A percentile compares a stretch with the other conserved stretches of the same genome.
These are phyloP conservation scores for Fraxinus baroniana DNA, from an alignment of 305 asterid species.

Conservation along the genomic window DNA sequence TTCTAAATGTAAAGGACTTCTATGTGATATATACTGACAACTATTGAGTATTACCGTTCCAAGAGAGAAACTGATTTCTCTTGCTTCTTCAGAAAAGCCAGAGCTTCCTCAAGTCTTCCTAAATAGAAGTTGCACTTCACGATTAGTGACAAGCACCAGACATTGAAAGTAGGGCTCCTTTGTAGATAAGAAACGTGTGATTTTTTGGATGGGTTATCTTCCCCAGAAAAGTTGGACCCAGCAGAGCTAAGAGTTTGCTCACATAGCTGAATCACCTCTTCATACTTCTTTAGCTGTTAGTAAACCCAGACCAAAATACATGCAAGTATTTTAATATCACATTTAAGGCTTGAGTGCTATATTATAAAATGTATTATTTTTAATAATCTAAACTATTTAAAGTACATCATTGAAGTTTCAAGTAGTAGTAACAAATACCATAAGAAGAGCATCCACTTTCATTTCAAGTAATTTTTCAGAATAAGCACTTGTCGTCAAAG, in stretches of 20 bases:
- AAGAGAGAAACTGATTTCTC: slow-evolving; percentile 48
- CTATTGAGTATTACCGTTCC: slow-evolving; percentile 45
- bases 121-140: slow-evolving; percentile 69
- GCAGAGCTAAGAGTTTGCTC: slow-evolving; percentile 59
- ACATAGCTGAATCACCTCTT: slow-evolving; percentile 74
- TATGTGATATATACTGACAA: slow-evolving; percentile 14
- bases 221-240: slow-evolving; percentile 43
- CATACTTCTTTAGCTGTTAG: slow-evolving; percentile 74
- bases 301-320: slow-evolving; percentile 25
- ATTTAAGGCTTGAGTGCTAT: slow-evolving; percentile 9
- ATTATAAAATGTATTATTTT: neutral
- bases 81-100: slow-evolving; percentile 66
- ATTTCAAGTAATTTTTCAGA: slow-evolving; percentile 69
- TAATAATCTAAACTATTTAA: slow-evolving; percentile 1
- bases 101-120: slow-evolving; percentile 91
- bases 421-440: slow-evolving; percentile 47
- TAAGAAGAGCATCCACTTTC: slow-evolving; percentile 85
- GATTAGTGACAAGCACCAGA: slow-evolving; percentile 65
- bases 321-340: slow-evolving; percentile 19
- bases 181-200: slow-evolving; percentile 43
- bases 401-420: slow-evolving; percentile 19
- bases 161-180: slow-evolving; percentile 52
- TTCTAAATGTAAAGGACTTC: neutral
- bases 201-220: slow-evolving; percentile 32
- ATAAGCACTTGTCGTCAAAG: slow-evolving; percentile 67